Evolutionary conservation across 345 rosid genomes (phyloP).

Genomic region (Murraya paniculata): DNA sequence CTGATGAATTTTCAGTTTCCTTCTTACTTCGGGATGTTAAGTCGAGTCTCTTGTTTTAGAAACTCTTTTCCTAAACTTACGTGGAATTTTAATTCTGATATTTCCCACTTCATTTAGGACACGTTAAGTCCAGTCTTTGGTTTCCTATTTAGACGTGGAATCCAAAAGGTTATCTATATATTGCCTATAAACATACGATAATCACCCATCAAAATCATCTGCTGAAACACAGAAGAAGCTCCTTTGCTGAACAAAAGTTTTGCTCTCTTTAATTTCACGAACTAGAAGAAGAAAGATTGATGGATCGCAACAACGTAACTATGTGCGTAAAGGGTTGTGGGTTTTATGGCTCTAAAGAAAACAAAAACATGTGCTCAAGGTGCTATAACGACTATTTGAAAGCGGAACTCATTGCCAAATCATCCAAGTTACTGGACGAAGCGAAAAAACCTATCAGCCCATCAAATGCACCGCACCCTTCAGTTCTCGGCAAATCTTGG

Average conservation of each 20-base stretch:
- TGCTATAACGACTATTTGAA: conserved; percentile 24
- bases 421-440: not conserved
- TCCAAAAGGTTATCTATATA: too few species aligned
- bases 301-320: not conserved
- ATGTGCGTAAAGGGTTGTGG: conserved; percentile 25
- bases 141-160: too few species aligned
- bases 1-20: too few species aligned
- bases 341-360: conserved; percentile 22
- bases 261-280: not conserved
- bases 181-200: too few species aligned
- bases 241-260: not conserved
- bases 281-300: not conserved
- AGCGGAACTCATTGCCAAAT: not conserved
- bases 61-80: too few species aligned
- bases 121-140: too few species aligned
- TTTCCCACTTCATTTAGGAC: too few species aligned
- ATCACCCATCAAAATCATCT: too few species aligned
- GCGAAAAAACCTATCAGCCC: not conserved
- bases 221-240: too few species aligned
- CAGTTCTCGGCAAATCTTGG: not conserved
- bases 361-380: conserved; percentile 28
- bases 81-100: too few species aligned
- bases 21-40: too few species aligned
- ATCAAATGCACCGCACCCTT: not conserved
- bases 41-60: too few species aligned